A percentile compares a stretch with the other conserved stretches of the same genome.
phyloP scores from a whole-genome alignment of 208 protist genomes.

The Plasmodiophora brassicae region DNA sequence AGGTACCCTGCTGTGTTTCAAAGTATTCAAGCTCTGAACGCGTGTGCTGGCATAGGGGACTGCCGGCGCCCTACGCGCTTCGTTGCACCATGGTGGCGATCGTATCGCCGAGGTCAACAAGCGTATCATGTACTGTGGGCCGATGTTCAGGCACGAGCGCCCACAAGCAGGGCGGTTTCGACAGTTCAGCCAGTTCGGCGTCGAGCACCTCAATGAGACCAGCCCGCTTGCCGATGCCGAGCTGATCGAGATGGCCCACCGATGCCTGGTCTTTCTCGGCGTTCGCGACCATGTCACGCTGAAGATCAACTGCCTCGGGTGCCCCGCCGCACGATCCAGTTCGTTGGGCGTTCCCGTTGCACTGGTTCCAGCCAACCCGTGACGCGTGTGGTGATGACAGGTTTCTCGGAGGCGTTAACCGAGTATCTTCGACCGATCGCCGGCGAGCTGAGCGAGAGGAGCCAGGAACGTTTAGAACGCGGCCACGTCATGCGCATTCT shows the following conservation, averaged over 20 bases:
- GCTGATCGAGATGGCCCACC: neutral
- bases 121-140: neutral
- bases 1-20: neutral
- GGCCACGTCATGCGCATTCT: neutral
- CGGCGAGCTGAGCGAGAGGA: neutral
- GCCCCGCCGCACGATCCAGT: neutral
- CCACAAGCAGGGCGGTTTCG: neutral
- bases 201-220: neutral
- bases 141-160: neutral
- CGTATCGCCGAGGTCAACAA: neutral
- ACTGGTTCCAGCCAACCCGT: neutral
- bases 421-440: neutral
- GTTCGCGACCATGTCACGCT: neutral
- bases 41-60: neutral
- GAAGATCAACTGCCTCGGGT: neutral
- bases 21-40: neutral
- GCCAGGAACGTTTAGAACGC: neutral
- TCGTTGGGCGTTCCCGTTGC: neutral
- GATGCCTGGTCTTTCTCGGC: neutral
- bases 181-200: neutral
- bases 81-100: neutral
- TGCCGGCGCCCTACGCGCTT: neutral
- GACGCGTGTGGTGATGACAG: neutral
- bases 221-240: neutral
- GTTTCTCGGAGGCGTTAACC: neutral